Evolutionary conservation across 768 basidiomycete genomes (phyloP), one percentile per base, ranked within the genome.

Genomic region (Rhodotorula sphaerocarpa): DNA sequence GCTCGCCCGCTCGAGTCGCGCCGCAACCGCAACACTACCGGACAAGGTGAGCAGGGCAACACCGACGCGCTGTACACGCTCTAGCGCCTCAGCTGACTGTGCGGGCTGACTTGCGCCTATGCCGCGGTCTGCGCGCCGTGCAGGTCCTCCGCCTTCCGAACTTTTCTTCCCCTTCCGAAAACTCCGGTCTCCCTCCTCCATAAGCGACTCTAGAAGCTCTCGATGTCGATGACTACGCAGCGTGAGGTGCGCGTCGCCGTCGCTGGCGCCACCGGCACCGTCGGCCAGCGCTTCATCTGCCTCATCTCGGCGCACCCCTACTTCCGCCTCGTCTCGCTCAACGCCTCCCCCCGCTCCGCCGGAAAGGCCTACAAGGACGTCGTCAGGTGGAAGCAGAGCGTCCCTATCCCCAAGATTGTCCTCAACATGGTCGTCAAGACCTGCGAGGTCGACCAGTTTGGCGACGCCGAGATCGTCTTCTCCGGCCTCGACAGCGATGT

Each of bases 401-500:
- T 80, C 0, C 84, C 83, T 2, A 86, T 96, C 65, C 93, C 93
- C 2, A 57, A 77, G 30, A 66, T 66, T 20, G 86, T 87, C 31
- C 77, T 80, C 50, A 80, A 81, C 41, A 77, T 90, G 72, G 71
- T 84, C 59, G 86, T 97, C 10, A 76, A 80, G 62, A 84, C 86
- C 65, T 99, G 95, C 79, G 78, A 78, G 52, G 83, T 90, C 6
- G 81, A 84, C 63, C 79, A 84, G 53, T 96, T 96, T 72, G 72
- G 75, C 43, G 87, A 86, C 14, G 96, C 92, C 74, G 81, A 81
- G 15, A 79, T 97, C 65, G 82, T 97, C 45, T 99, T 99, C 76
- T 92, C 89, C 0, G 95, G 95, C n/a, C 77, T 99, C 61, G 95
- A 97, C 76, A 84, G 86, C 23, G 90, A 95, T 73, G 92, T 84